A percentile compares a stretch with the other conserved stretches of the same genome.
These are phyloP conservation scores for Metrosideros polymorpha DNA, from an alignment of 441 rosid species.

Conservation along the genomic window DNA sequence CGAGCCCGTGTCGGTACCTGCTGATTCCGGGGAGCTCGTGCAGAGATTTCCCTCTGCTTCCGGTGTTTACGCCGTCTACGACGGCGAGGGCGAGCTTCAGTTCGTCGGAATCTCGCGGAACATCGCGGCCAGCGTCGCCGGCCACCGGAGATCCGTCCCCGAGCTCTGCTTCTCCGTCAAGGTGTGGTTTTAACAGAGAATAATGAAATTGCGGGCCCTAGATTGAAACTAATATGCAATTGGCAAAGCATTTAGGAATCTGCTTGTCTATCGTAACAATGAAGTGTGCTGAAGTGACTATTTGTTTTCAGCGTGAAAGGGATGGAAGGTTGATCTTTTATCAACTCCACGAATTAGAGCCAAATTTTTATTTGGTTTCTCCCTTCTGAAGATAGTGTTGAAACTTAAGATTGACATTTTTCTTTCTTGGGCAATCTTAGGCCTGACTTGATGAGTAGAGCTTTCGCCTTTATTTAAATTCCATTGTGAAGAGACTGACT, in stretches of 20 bases:
- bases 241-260: neutral
- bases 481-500: neutral
- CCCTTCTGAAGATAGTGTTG: neutral
- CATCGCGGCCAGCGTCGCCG: conserved; percentile 56
- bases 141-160: conserved; percentile 61
- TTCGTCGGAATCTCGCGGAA: conserved; percentile 85
- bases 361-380: neutral
- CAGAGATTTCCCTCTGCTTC: conserved; percentile 38
- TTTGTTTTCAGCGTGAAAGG: neutral
- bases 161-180: conserved; percentile 69
- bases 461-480: neutral
- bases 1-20: conserved; percentile 32
- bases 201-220: neutral
- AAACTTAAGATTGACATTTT: neutral
- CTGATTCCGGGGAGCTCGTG: conserved; percentile 21
- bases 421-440: neutral
- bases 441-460: neutral
- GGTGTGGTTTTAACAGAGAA: conserved; percentile 17
- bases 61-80: conserved; percentile 80
- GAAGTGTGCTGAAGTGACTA: neutral
- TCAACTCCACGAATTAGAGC: neutral
- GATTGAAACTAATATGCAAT: neutral
- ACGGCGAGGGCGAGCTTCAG: conserved; percentile 53
- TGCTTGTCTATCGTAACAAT: neutral
- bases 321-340: neutral